phyloP scores from a whole-genome alignment of 768 basidiomycete genomes.

The Naganishia friedmannii region DNA sequence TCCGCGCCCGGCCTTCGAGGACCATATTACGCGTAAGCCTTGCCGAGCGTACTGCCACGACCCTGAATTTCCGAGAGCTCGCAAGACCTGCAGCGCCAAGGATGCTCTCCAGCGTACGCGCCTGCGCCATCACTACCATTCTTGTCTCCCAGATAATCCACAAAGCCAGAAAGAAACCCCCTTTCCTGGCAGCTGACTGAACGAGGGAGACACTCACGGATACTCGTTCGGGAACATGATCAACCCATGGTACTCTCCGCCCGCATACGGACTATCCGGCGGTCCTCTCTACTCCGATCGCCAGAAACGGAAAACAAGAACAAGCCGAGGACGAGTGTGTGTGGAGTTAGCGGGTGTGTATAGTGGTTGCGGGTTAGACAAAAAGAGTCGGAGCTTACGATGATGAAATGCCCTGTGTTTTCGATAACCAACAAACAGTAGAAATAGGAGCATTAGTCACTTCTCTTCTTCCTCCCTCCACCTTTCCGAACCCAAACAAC shows the following conservation, averaged over 20 bases:
- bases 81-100: too few species aligned
- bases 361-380: too few species aligned
- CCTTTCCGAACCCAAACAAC: too few species aligned
- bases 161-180: too few species aligned
- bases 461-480: constrained; percentile 5
- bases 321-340: not conserved
- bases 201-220: constrained; percentile 52
- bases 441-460: not conserved
- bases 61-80: too few species aligned
- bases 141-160: too few species aligned
- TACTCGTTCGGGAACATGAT: constrained; percentile 91
- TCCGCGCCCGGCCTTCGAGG: too few species aligned
- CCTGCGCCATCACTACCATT: not conserved
- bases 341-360: not conserved
- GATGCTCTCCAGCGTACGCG: too few species aligned
- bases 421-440: constrained; percentile 4
- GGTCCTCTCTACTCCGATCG: constrained; percentile 63
- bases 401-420: constrained; percentile 78
- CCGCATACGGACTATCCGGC: constrained; percentile 82
- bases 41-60: too few species aligned
- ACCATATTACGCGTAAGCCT: too few species aligned
- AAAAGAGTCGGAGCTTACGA: constrained; percentile 48
- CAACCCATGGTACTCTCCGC: constrained; percentile 91
- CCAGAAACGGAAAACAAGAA: constrained; percentile 53
- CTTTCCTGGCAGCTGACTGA: too few species aligned